Evolutionary conservation across 768 basidiomycete genomes (phyloP), one percentile per base, ranked within the genome.

Genomic region (Melanogaster broomeanus): DNA sequence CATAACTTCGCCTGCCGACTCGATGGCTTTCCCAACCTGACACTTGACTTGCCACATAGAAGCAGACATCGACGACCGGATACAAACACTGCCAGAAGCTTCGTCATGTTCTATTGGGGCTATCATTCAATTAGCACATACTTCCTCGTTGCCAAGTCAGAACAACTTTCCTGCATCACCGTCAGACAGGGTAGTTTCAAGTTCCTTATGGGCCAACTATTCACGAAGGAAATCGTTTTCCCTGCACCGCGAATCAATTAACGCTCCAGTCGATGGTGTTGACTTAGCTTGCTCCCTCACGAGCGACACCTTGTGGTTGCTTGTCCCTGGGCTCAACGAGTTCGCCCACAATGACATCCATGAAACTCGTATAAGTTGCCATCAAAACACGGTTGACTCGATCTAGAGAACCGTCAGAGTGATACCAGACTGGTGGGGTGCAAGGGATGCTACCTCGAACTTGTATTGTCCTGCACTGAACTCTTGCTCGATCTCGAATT

Each of bases 391-490:
- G 0, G 72, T 71, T 4, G 73, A 65, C 56, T 85, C 77, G 37
- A 85, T 74, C 76, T 83, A 40, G 16, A 13, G 38, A 25, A 34
- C 28, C 18, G 28, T 49, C 58, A 53, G 62, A 18, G 44, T 37
- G 41, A 57, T 3, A 19, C 9, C 11, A n/a, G n/a, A 34, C 21
- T 41, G 11, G 39, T 24, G 13, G 18, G 31, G 6, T 2, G 6
- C 38, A 13, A 8, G 18, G 11, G 0, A 24, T 44, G 45, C 2
- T 40, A 79, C 81, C 72, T 81, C 71, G 60, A 83, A 82, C 31
- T 57, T 50, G 58, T 83, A 81, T 46, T 68, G 72, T 22, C 83
- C 83, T 0, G 77, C 72, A 56, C 83, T 77, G 49, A 83, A 84
- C 30, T 68, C 65, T 19, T 62, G 73, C 58, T 81, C 80, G 6